Conservation (phyloP, 75 land plant genomes). For the Isoetes taiwanensis region DNA sequence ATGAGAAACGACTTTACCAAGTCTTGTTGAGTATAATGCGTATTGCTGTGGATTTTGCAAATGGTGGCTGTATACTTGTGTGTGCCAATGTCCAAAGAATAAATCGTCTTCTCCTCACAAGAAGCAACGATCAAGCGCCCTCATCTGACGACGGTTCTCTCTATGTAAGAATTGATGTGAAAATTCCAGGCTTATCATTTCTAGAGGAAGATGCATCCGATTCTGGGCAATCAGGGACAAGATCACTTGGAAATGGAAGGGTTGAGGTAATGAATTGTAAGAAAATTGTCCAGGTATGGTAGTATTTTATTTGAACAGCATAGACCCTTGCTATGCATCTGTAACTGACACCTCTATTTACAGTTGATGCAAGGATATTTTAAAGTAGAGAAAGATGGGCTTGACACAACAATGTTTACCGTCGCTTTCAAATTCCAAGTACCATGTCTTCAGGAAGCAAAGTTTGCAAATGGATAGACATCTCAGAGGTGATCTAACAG, state of each 20-base stretch:
- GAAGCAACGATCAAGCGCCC: constrained; percentile 31
- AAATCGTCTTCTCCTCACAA: constrained; percentile 11
- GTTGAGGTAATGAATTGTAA: constrained; percentile 39
- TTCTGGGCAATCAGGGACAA: too few species aligned
- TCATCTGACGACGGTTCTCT: too few species aligned
- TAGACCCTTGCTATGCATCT: too few species aligned
- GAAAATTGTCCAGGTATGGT: constrained; percentile 45
- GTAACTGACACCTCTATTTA: too few species aligned
- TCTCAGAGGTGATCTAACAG: too few species aligned
- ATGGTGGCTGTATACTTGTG: constrained; percentile 30
- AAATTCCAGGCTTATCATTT: constrained; percentile 16
- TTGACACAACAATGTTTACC: constrained; percentile 37
- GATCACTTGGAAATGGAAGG: constrained; percentile 5
- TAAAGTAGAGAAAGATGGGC: constrained; percentile 38
- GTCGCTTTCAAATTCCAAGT: constrained; percentile 56
- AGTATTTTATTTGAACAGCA: too few species aligned
- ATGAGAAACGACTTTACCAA: constrained; percentile 28
- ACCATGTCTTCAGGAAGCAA: constrained; percentile 16
- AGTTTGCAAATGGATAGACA: too few species aligned
- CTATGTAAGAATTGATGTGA: constrained; percentile 37
- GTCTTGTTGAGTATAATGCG: constrained; percentile 47
- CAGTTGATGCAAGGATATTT: constrained; percentile 91
- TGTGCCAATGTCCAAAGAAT: constrained; percentile 21
- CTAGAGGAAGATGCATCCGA: constrained; percentile 19
- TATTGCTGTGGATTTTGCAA: constrained; percentile 29